Evolutionary conservation across 2,329 filamentous ascomycete species (phyloP).

Genomic region (Xylariaceae sp.): DNA sequence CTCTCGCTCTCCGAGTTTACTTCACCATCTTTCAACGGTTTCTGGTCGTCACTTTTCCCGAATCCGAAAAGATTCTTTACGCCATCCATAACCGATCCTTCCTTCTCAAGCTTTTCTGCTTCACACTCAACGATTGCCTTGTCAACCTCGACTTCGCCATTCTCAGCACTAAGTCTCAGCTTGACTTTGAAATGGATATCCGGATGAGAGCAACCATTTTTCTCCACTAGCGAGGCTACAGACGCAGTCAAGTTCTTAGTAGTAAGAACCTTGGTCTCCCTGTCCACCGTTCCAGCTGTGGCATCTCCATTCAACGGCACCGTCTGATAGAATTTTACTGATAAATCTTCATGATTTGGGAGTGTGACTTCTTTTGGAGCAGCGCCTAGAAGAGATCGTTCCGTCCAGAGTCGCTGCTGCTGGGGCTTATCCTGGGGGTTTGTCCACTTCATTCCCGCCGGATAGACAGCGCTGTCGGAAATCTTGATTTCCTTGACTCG

Average conservation of each 20-base stretch:
- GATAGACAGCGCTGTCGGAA: constrained; percentile 75
- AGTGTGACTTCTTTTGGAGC: constrained; percentile 84
- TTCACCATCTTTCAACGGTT: constrained; percentile 67
- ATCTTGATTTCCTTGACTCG: constrained; percentile 94
- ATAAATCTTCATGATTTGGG: constrained; percentile 79
- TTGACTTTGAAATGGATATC: constrained; percentile 82
- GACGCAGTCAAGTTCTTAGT: constrained; percentile 87
- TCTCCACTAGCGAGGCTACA: constrained; percentile 75
- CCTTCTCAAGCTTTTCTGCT: constrained; percentile 71
- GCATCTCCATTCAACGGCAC: constrained; percentile 50
- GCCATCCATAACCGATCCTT: constrained; percentile 78
- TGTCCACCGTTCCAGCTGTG: constrained; percentile 47
- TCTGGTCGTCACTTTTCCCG: constrained; percentile 85
- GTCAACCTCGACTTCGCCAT: constrained; percentile 79
- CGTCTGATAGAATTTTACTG: constrained; percentile 78
- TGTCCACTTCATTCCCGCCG: constrained; percentile 75
- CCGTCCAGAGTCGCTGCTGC: constrained; percentile 81
- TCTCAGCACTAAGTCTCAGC: constrained; percentile 69
- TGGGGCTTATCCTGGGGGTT: constrained; percentile 69
- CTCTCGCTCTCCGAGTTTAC: constrained; percentile 52
- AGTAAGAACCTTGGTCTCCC: constrained; percentile 65
- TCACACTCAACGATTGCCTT: constrained; percentile 85
- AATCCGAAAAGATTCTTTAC: constrained; percentile 97
- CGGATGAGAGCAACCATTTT: constrained; percentile 73
- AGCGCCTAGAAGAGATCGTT: constrained; percentile 73